These are phyloP conservation scores for Cyberlindnera japonica DNA, from an alignment of 805 yeast species.

Conservation along the genomic window DNA sequence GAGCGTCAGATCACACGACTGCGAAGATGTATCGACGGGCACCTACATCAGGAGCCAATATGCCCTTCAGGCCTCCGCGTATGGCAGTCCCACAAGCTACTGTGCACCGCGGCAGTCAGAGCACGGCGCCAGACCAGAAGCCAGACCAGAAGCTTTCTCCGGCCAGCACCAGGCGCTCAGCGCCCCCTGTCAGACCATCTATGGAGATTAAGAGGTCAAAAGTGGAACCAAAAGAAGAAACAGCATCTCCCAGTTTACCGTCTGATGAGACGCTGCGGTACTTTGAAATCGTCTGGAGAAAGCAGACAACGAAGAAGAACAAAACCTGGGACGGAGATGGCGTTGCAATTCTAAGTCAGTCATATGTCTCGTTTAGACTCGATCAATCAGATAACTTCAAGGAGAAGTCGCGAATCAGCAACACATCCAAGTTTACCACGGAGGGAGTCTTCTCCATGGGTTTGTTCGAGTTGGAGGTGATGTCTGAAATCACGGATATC, in stretches of 20 bases:
- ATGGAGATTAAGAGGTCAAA: neutral
- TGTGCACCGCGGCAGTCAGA: neutral
- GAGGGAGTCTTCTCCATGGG: constrained; percentile 51
- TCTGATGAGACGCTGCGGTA: constrained; percentile 9
- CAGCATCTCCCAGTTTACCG: neutral
- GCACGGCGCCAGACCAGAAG: neutral
- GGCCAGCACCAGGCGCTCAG: neutral
- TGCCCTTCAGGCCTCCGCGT: constrained; percentile 19
- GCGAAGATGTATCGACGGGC: constrained; percentile 12
- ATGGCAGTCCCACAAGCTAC: constrained; percentile 9
- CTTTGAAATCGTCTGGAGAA: constrained; percentile 42
- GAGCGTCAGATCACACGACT: too few species aligned
- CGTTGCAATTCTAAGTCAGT: constrained; percentile 34
- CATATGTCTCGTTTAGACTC: constrained; percentile 29
- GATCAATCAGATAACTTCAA: constrained; percentile 31
- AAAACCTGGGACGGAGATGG: constrained; percentile 98
- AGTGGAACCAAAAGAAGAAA: constrained; percentile 1
- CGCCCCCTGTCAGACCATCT: neutral
- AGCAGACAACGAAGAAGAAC: constrained; percentile 69
- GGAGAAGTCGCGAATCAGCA: constrained; percentile 24
- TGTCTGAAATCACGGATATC: constrained; percentile 37
- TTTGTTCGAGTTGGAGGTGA: constrained; percentile 59
- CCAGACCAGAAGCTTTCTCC: neutral
- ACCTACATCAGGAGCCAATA: constrained; percentile 4
- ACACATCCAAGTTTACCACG: constrained; percentile 23